Evolutionary conservation across 2,329 filamentous ascomycete genomes (phyloP), one percentile per base, ranked within the genome.

Genomic region (Trichoderma sp.): DNA sequence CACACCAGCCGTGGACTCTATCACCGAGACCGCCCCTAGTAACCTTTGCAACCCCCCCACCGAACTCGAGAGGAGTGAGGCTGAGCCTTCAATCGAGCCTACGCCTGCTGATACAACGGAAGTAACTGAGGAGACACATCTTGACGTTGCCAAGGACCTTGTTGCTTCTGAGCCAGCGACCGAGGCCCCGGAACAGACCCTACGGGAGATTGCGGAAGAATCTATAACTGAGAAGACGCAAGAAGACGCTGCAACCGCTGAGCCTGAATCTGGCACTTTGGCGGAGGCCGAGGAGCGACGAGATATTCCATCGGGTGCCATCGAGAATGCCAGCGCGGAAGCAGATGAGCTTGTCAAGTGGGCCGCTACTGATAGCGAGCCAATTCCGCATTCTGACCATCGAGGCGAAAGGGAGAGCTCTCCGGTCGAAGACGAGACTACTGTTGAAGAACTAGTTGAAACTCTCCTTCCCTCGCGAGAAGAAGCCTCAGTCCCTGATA

Each of bases 351-450:
- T 59, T 66, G 10, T 37, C 21, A 59, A 59, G 39, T 66, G 64
- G 64, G 54, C 64, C 30, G 54, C 54, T 59, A 39, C 39, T 34
- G 64, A 66, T 66, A 59, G 39, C 11, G 64, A 58, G 11, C 64
- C 54, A 14, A 59, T 66, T 59, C 51, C 54, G 16, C 39, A 59
- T 21, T 46, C 65, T 21, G 58, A 26, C 28, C 34, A 30, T 32
- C 16, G 3, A 2, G 54, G 26, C 13, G 39, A 75, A 69, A 77
- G 75, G 73, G 76, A 73, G 64, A 71, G 66, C 54, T 34, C 69
- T 28, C 68, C 49, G 11, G 24, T 70, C 5, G 69, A 72, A 26
- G 70, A 71, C 18, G 21, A 61, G 61, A 8, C 26, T 16, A 46
- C 24, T 30, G 18, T 16, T 11, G 59, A 55, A 55, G 54, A 66